Percentiles rank a stretch among this genome's conserved stretches.
Evolutionary conservation across 257 asterid species (phyloP).

Genomic region (Handroanthus guayacan): DNA sequence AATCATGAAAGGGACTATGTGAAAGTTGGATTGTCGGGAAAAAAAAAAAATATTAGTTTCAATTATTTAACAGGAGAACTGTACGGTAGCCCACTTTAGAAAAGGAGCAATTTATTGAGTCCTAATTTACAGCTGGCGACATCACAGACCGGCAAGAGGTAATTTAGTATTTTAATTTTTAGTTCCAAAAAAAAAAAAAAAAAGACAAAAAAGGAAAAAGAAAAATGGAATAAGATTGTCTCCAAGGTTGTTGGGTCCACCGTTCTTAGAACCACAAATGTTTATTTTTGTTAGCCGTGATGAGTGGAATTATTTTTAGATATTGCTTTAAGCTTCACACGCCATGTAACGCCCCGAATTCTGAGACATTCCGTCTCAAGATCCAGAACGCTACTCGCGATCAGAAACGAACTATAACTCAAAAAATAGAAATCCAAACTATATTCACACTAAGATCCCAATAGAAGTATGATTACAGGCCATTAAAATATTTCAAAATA

Average conservation of each 20-base stretch:
- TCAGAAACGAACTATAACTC: no score
- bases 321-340: no score
- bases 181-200: neutral
- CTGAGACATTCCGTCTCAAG: no score
- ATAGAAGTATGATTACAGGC: no score
- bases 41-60: neutral
- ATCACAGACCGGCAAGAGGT: conserved; percentile 26
- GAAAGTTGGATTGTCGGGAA: conserved; percentile 17
- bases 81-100: conserved; percentile 33
- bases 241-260: conserved; percentile 18
- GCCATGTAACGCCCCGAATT: no score
- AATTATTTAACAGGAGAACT: conserved; percentile 1
- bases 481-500: no score
- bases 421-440: no score
- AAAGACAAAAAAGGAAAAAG: neutral
- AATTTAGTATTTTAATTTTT: neutral
- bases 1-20: conserved; percentile 11
- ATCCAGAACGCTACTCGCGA: no score
- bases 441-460: no score
- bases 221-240: neutral
- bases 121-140: conserved; percentile 32
- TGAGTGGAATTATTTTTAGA: no score
- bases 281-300: no score
- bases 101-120: conserved; percentile 8
- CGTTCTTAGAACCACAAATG: neutral